phyloP scores from a whole-genome alignment of 176 grass and related monocot genomes.

The Carex kokanica region DNA sequence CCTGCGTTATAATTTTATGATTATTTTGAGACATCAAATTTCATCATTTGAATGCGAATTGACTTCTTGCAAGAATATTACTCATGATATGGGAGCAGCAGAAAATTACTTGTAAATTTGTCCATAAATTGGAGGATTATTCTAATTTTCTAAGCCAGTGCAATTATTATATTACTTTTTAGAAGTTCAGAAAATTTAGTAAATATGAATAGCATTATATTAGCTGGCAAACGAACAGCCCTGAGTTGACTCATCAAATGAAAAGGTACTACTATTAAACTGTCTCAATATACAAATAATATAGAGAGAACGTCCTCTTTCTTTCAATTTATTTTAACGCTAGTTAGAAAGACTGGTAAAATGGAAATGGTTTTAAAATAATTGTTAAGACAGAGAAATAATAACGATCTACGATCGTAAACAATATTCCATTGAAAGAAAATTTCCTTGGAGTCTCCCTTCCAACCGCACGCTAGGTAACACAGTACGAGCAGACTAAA shows the following conservation, averaged over 20 bases:
- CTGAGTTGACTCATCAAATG: background rate
- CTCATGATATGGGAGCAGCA: too few relatives aligned
- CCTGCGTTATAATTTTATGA: background rate
- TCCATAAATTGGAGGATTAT: background rate
- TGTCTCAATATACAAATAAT: background rate
- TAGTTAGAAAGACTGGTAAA: too few relatives aligned
- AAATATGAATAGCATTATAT: background rate
- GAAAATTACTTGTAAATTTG: background rate
- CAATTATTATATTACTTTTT: background rate
- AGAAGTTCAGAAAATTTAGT: background rate
- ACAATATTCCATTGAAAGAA: too few relatives aligned
- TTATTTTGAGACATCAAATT: background rate
- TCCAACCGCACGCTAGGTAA: too few relatives aligned
- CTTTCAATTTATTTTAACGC: background rate
- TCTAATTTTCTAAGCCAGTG: background rate
- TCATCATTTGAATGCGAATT: background rate
- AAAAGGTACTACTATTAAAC: background rate
- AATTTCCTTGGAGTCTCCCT: too few relatives aligned
- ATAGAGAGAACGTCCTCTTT: background rate
- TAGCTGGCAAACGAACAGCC: background rate
- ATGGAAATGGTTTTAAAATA: too few relatives aligned
- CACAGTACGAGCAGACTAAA: too few relatives aligned
- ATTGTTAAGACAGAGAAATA: too few relatives aligned
- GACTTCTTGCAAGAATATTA: background rate
- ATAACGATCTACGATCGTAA: too few relatives aligned